phyloP scores from a whole-genome alignment of 1,284 basidiomycete species.

The Trichosporon coremiiforme region DNA sequence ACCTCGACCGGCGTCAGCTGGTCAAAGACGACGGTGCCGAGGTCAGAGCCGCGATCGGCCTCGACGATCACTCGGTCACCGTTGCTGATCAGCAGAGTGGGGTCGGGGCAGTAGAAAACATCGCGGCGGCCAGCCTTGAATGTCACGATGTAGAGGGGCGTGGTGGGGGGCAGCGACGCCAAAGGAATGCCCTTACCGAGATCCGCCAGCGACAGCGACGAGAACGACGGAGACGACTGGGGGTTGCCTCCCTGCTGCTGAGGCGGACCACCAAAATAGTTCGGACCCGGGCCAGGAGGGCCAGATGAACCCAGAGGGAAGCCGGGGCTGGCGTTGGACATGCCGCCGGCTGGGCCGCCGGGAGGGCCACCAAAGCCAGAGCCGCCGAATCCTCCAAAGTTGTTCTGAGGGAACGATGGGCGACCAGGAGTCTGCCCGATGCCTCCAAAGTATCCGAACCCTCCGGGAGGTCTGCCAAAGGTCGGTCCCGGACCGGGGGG shows the following conservation, averaged over 20 bases:
- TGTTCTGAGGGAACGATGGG: constrained; percentile 32
- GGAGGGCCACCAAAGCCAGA: constrained; percentile 22
- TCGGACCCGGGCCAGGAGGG: constrained; percentile 14
- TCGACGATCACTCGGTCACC: constrained; percentile 94
- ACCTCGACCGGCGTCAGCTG: constrained; percentile 88
- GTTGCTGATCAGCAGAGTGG: constrained; percentile 61
- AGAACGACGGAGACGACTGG: constrained; percentile 48
- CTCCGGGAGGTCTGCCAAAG: constrained; percentile 32
- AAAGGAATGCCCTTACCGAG: constrained; percentile 89
- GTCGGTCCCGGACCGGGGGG: constrained; percentile 31
- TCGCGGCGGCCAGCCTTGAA: constrained; percentile 97
- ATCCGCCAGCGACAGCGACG: constrained; percentile 61
- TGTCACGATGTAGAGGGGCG: constrained; percentile 93
- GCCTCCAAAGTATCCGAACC: constrained; percentile 36
- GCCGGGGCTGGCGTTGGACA: constrained; percentile 14
- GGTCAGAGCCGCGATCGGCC: constrained; percentile 89
- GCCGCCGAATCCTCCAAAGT: constrained; percentile 28
- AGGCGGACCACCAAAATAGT: constrained; percentile 18
- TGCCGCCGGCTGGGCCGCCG: neutral
- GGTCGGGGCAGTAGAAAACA: constrained; percentile 82
- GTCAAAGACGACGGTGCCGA: constrained; percentile 87
- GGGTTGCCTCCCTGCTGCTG: constrained; percentile 28
- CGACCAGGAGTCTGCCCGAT: constrained; percentile 25
- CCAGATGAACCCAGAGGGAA: constrained; percentile 1
- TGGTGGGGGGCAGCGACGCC: constrained; percentile 73